phyloP scores from a whole-genome alignment of 805 yeast genomes.

The Wickerhamomyces bovis region DNA sequence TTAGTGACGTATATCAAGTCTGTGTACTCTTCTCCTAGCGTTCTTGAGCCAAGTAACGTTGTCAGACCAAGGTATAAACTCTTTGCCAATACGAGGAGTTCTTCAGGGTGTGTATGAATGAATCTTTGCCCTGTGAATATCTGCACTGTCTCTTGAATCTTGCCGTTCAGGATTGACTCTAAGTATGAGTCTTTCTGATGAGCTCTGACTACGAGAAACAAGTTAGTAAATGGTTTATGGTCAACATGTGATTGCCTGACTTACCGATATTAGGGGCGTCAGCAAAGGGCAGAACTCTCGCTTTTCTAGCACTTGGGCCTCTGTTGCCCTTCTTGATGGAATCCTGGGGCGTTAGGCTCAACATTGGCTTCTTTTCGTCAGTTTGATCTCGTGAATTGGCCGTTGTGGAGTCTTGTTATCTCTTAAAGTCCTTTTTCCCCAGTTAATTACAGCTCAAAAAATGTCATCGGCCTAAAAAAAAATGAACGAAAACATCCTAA shows the following conservation, averaged over 20 bases:
- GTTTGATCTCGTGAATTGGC: no score
- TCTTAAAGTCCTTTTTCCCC: not conserved
- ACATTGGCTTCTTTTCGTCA: not conserved
- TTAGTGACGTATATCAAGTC: slow-evolving; percentile 63
- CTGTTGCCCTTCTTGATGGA: not conserved
- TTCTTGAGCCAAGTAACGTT: slow-evolving; percentile 68
- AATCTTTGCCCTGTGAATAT: slow-evolving; percentile 57
- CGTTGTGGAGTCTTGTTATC: not conserved
- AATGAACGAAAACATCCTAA: not conserved
- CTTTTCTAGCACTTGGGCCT: not conserved
- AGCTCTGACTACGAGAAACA: slow-evolving; percentile 54
- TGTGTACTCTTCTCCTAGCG: slow-evolving; percentile 92
- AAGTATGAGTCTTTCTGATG: slow-evolving; percentile 85
- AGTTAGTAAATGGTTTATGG: slow-evolving; percentile 1
- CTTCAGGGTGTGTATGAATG: slow-evolving; percentile 56
- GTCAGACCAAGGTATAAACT: slow-evolving; percentile 66
- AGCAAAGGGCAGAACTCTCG: slow-evolving; percentile 52
- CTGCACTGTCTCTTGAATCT: slow-evolving; percentile 51
- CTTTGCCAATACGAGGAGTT: slow-evolving; percentile 52
- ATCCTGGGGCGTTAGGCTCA: not conserved
- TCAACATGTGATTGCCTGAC: slow-evolving; percentile 20
- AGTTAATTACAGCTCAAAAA: not conserved
- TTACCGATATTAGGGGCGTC: slow-evolving; percentile 81
- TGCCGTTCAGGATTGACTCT: slow-evolving; percentile 45
- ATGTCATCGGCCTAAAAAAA: not conserved